These are phyloP conservation scores for Artomyces pyxidatus DNA, from an alignment of 768 basidiomycete species.

Conservation along the genomic window DNA sequence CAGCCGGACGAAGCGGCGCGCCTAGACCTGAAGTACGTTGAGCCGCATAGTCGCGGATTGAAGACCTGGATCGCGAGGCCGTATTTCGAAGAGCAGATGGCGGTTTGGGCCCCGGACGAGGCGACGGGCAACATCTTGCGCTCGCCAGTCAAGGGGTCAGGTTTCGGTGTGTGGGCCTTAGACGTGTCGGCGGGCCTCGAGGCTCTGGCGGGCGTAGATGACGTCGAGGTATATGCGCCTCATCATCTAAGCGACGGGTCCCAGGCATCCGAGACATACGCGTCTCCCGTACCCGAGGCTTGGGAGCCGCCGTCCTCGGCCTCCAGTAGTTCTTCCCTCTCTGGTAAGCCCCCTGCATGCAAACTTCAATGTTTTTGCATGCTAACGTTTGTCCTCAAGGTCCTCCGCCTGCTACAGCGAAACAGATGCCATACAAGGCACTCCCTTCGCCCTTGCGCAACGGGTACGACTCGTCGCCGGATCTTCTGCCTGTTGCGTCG, in stretches of 20 bases:
- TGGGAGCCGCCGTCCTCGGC: conserved; percentile 58
- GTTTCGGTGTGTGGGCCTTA: conserved; percentile 16
- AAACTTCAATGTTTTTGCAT: conserved; percentile 19
- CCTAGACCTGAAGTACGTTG: conserved; percentile 22
- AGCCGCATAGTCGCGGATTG: conserved; percentile 20
- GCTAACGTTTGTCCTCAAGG: conserved; percentile 15
- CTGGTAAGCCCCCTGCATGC: conserved; percentile 8
- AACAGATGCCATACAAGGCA: conserved; percentile 27
- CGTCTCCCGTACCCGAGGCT: background rate
- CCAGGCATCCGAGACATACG: background rate
- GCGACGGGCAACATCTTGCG: conserved; percentile 7
- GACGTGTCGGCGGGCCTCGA: conserved; percentile 14
- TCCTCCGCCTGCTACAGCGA: conserved; percentile 10
- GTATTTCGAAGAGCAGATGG: conserved; percentile 12
- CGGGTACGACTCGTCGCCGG: conserved; percentile 23
- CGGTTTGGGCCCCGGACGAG: conserved; percentile 8
- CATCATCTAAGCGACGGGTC: too few relatives aligned
- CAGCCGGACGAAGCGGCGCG: conserved; percentile 21
- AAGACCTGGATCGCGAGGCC: conserved; percentile 11
- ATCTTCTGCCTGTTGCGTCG: conserved; percentile 5
- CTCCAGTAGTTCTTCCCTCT: conserved; percentile 18
- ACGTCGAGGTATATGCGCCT: conserved; percentile 9
- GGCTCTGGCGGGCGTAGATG: conserved; percentile 6
- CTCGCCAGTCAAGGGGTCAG: conserved; percentile 12
- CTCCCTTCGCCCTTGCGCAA: conserved; percentile 44